Conservation (phyloP, 345 rosid species). For the Sapria himalayana region DNA sequence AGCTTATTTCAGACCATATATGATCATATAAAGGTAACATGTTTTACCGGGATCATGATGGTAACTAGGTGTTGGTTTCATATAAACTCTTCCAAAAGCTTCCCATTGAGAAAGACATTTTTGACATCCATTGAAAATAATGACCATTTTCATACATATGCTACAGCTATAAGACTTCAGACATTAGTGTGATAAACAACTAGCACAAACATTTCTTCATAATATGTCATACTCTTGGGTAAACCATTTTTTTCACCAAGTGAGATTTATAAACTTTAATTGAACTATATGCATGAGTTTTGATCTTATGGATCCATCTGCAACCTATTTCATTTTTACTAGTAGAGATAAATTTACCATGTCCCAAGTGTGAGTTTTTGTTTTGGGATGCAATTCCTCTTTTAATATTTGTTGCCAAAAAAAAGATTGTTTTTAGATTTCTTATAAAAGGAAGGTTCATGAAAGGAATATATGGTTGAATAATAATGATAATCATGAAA, state of each 20-base stretch:
- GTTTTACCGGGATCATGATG: not conserved
- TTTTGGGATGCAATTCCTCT: not conserved
- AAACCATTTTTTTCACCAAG: not conserved
- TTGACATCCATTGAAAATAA: no score
- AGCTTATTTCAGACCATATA: no score
- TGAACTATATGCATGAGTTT: not conserved
- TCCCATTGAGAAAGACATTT: no score
- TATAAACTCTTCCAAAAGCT: not conserved
- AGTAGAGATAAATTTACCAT: not conserved
- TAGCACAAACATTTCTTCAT: not conserved
- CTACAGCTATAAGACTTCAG: not conserved
- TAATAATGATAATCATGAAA: not conserved
- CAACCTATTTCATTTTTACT: not conserved
- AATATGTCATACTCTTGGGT: not conserved
- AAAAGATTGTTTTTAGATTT: not conserved
- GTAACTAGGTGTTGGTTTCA: not conserved
- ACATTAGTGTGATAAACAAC: not conserved
- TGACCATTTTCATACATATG: not conserved
- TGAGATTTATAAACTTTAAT: not conserved
- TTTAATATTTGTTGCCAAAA: not conserved
- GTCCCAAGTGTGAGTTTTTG: not conserved
- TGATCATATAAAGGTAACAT: not conserved
- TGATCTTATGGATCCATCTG: not conserved
- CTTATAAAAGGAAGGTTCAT: not conserved
- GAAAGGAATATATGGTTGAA: not conserved